Base-by-base conservation (phyloP, 2,329 filamentous ascomycete genomes). In the Aspergillus caelatus region DNA sequence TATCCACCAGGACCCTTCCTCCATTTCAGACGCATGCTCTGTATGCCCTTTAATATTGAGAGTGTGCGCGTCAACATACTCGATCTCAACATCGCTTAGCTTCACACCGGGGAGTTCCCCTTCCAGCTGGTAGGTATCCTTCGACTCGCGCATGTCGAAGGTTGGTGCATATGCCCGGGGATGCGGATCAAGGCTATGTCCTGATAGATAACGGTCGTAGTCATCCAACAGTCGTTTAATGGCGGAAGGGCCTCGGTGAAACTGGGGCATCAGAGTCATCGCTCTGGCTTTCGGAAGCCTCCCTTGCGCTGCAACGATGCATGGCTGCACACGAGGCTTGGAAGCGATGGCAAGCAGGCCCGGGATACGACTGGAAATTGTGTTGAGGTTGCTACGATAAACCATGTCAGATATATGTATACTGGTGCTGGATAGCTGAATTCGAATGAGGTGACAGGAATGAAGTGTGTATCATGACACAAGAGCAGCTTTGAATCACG, bases 1-100 rank as follows among this genome's bases (percentile, higher is more conserved):
- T 60, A 87, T 81, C 87, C 86, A 89, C 78, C 84, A 88, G 67
- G 81, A 83, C 57, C 80, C 74, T 43, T 74, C 70, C 57, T 28
- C 12, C 19, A 65, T 64, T 43, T 72, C 48, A 7, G 58, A 45
- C 50, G 60, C 74, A 57, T 75, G 76, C 68, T 82, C 80, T 32
- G 72, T 74, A 50, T 73, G 75, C 36, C 82, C 82, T 67, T 80
- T 80, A 63, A 84, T 76, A 58, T 79, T 74, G 28, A 84, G 72
- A 10, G 81, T 84, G 48, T 81, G 77, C 11, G 78, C 71, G 63
- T 84, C 82, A 58, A 78, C 72, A 70, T 83, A 84, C 62, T 83
- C 80, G 57, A 84, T 80, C 60, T 79, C 74, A 57, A 84, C 71
- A 60, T 83, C 77, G 65, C 82, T 79, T 67, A 82, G 79, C 30